Percentiles rank a stretch among this genome's conserved stretches.
phyloP scores from a whole-genome alignment of 208 protist species.

The Herpetomonas samuelpessoai region DNA sequence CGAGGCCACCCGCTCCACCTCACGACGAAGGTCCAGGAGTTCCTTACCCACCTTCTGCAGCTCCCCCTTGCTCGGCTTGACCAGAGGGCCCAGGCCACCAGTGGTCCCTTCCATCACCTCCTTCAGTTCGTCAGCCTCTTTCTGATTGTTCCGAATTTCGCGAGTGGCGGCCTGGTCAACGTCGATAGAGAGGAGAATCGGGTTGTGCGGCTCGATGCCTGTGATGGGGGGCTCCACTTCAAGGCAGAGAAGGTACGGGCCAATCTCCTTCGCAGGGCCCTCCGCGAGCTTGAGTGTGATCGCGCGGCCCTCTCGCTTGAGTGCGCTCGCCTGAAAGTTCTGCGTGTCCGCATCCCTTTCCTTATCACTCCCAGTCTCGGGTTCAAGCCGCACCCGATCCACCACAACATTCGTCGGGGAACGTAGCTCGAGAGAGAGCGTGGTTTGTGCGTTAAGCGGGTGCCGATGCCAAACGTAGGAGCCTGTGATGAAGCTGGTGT shows the following conservation, averaged over 20 bases:
- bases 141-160: not conserved
- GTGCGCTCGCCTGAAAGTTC: not conserved
- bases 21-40: not conserved
- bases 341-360: not conserved
- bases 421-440: constrained; percentile 6
- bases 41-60: not conserved
- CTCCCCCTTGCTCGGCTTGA: too few relatives aligned
- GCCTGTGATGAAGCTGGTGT: constrained; percentile 32
- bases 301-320: not conserved
- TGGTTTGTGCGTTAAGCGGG: not conserved
- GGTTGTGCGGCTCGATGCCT: constrained; percentile 1
- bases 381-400: constrained; percentile 4
- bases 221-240: constrained; percentile 8
- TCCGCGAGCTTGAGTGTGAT: not conserved
- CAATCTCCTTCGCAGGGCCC: not conserved
- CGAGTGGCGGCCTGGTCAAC: constrained; percentile 17
- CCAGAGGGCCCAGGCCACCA: too few relatives aligned
- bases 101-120: not conserved
- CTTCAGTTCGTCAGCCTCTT: not conserved
- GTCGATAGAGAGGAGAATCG: constrained; percentile 18
- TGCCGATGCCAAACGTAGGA: constrained; percentile 33
- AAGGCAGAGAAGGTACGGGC: constrained; percentile 27
- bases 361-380: constrained; percentile 2
- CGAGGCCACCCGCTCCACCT: not conserved
- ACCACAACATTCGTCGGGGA: not conserved